Evolutionary conservation across 345 rosid genomes (phyloP), one percentile per base, ranked within the genome.

Genomic region (Rhodomyrtus tomentosa): DNA sequence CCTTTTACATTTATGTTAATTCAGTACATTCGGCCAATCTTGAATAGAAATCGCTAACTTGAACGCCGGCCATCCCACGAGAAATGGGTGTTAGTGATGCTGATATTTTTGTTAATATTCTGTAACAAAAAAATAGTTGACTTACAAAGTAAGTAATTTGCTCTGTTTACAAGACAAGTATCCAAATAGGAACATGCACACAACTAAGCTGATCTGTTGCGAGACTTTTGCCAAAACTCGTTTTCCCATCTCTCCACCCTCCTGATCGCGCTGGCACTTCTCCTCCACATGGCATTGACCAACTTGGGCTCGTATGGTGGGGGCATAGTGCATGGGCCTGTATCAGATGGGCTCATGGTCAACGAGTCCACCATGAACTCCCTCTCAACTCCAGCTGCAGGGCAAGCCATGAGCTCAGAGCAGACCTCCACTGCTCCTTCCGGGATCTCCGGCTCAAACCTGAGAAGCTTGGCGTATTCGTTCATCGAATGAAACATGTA

Each of bases 401-500:
- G 85, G 68, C 98, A 94, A 29, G 91, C 90, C 93, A 92, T 89
- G 5, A 89, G 50, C 85, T 94, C 95, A 18, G 91, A 87, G 87
- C 97, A 94, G 48, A 94, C 24, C 88, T 93, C 93, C 80, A 84
- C 86, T 10, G 94, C 93, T 58, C 91, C 86, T 15, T 85, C 55
- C 3, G 98, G 92, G 80, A 89, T 83, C 55, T 58, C 85, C 22
- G 93, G 92, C 90, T 91, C 86, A 84, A 83, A 94, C 56, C 84
- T 90, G 52, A 93, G 83, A 38, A 94, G 92, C 89, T 93, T 93
- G 6, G 93, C 92, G 87, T 94, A 95, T 89, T 94, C 95, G 50
- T 87, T 94, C 85, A 95, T 85, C 85, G 92, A 82, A 86, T 94
- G 98, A 84, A 89, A 93, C 97, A 95, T 94, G 89, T 95, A 95